Evolutionary conservation across 371 early-diverging fungal genomes (phyloP), one percentile per base, ranked within the genome.

Genomic region (Rhizopus delemar): DNA sequence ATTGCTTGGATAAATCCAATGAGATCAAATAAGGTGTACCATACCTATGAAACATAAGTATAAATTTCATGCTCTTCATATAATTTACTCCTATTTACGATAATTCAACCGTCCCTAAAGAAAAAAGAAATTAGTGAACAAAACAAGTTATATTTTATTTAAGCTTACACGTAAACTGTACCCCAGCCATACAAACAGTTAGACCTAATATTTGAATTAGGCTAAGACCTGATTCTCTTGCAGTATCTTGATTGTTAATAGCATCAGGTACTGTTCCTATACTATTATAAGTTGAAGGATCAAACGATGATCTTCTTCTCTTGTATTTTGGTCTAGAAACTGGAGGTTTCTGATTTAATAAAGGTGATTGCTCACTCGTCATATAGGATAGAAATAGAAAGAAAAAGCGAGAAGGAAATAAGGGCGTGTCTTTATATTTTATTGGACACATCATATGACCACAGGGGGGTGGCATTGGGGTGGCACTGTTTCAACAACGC

Each of bases 1-100:
- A 51, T n/a, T 86, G 68, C 55, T 86, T 80, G 11, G 87, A 71
- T 55, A 91, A 64, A 11, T 87, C 89, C 2, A 93, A 77, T 4
- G 84, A 79, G 22, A 81, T 60, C 32, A 93, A 71, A 62, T 87
- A 90, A n/a, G 90, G 90, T 8, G 91, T 90, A 28, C 93, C 93
- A 56, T 86, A 86, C 16, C 86, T 80, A 45, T 51, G 29, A 53
- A 15, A 31, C 6, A 52, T 32, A 33, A 41, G 15, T 11, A 41
- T 52, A 46, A 6, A 41, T 8, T 31, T 36, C 9, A 38, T 35
- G 12, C 15, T 31, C 12, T 41, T 16, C 33, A 7, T 11, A 16
- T 29, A 16, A 12, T 13, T 8, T 36, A 35, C 36, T 49, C 16
- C 45, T 73, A 39, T 43, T 69, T 75, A 77, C 80, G 80, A 69